Percentiles rank a stretch among this genome's conserved stretches.
These are phyloP conservation scores for Aspergillus piperis DNA, from an alignment of 2,329 filamentous ascomycete genomes.

Conservation along the genomic window DNA sequence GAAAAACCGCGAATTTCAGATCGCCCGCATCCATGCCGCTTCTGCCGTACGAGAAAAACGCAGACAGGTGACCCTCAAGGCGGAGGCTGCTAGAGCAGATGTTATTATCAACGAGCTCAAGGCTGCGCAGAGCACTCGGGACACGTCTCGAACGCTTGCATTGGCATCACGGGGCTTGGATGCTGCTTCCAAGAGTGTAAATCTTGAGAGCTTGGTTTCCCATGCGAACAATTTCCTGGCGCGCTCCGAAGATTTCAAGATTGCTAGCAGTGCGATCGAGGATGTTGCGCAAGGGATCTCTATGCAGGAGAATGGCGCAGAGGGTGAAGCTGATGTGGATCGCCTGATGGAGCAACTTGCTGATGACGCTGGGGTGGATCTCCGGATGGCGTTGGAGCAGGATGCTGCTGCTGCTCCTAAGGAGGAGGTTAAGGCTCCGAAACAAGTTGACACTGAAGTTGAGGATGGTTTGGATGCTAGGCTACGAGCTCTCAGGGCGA, in stretches of 20 bases:
- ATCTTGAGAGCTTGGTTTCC: slow-evolving; percentile 46
- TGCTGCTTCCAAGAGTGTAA: slow-evolving; percentile 47
- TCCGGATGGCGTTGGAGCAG: slow-evolving; percentile 43
- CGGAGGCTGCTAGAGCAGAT: slow-evolving; percentile 50
- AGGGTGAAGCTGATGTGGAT: slow-evolving; percentile 46
- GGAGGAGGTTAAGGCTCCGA: slow-evolving; percentile 44
- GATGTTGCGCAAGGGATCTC: slow-evolving; percentile 45
- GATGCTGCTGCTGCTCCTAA: slow-evolving; percentile 40
- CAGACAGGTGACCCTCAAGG: slow-evolving; percentile 47
- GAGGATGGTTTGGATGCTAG: slow-evolving; percentile 46
- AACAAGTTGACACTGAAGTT: slow-evolving; percentile 39
- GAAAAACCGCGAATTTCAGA: slow-evolving; percentile 51
- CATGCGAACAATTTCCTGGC: slow-evolving; percentile 48
- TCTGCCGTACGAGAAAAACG: slow-evolving; percentile 50
- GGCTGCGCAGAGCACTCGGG: slow-evolving; percentile 50
- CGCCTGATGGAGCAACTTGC: slow-evolving; percentile 48
- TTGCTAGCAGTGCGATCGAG: slow-evolving; percentile 44
- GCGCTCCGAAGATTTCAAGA: slow-evolving; percentile 46
- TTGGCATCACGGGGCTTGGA: slow-evolving; percentile 49
- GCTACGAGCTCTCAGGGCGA: slow-evolving; percentile 43
- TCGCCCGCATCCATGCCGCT: slow-evolving; percentile 51
- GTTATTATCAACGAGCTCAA: slow-evolving; percentile 53
- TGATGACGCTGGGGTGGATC: slow-evolving; percentile 47
- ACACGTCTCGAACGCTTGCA: slow-evolving; percentile 48
- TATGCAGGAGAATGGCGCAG: slow-evolving; percentile 48